These are phyloP conservation scores for Pseudonitzschia delicatissima DNA, from an alignment of 108 stramenopile species.

Conservation along the genomic window DNA sequence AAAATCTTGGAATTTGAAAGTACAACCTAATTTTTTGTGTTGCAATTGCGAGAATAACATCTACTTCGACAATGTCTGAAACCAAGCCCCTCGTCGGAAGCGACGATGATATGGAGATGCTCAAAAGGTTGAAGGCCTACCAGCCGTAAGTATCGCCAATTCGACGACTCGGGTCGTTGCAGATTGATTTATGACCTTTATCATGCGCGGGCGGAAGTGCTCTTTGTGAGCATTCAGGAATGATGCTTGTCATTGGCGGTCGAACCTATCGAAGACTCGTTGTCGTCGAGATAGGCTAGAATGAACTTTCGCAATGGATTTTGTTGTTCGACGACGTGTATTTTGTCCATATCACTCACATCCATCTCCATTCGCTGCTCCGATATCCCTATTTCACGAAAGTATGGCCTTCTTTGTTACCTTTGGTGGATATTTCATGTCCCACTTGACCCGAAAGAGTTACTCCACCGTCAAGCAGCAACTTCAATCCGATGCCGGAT, in stretches of 20 bases:
- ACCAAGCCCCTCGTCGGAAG: slow-evolving; percentile 63
- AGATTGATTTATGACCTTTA: no score
- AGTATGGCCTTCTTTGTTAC: slow-evolving; percentile 93
- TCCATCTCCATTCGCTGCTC: no score
- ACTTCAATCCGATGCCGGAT: slow-evolving; percentile 74
- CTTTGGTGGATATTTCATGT: slow-evolving; percentile 94
- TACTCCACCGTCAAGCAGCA: slow-evolving; percentile 95
- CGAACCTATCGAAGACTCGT: no score
- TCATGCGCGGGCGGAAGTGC: no score
- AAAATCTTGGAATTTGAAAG: neutral
- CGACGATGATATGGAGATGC: slow-evolving; percentile 59
- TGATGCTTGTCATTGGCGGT: no score
- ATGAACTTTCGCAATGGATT: no score
- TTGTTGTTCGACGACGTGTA: no score
- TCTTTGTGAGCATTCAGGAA: no score
- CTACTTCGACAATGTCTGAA: slow-evolving; percentile 40
- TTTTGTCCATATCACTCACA: no score
- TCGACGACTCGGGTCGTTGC: no score
- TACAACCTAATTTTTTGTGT: neutral
- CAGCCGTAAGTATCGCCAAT: slow-evolving; percentile 90
- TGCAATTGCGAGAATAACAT: neutral
- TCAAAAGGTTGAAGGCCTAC: slow-evolving; percentile 76
- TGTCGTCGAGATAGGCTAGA: no score
- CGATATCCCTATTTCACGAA: no score
- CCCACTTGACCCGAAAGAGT: slow-evolving; percentile 93